A percentile compares a stretch with the other conserved stretches of the same genome.
Conservation (phyloP, 2,329 filamentous ascomycete species). For the Orbilia blumenaviensis region DNA sequence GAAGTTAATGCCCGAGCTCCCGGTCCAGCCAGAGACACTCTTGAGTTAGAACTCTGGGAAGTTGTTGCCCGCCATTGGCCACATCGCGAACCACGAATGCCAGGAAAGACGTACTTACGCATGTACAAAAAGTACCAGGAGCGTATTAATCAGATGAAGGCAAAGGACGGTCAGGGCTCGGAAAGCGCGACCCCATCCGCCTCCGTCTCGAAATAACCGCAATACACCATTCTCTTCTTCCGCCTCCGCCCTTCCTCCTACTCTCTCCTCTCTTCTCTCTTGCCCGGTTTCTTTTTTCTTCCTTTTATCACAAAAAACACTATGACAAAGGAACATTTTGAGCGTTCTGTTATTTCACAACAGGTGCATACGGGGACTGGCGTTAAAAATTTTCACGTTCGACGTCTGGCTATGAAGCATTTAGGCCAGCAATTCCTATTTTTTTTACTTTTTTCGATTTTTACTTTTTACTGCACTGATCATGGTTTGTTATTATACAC, state of each 20-base stretch:
- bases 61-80: slow-evolving; percentile 47
- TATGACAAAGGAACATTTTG: slow-evolving; percentile 3
- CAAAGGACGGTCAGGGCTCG: slow-evolving; percentile 34
- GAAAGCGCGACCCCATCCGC: slow-evolving; percentile 12
- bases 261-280: not conserved
- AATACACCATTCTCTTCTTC: not conserved
- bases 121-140: slow-evolving; percentile 48
- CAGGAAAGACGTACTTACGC: slow-evolving; percentile 22
- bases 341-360: slow-evolving; percentile 27
- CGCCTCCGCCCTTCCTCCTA: not conserved
- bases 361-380: slow-evolving; percentile 48
- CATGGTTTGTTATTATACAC: slow-evolving; percentile 45
- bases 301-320: slow-evolving; percentile 2
- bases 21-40: slow-evolving; percentile 3
- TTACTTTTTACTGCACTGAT: slow-evolving; percentile 17
- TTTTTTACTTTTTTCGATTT: slow-evolving; percentile 18
- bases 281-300: not conserved
- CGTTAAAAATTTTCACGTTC: slow-evolving; percentile 18
- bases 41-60: slow-evolving; percentile 52
- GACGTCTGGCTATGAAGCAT: not conserved
- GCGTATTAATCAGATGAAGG: slow-evolving; percentile 38
- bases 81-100: slow-evolving; percentile 37
- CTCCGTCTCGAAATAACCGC: slow-evolving; percentile 1
- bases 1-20: slow-evolving; percentile 16
- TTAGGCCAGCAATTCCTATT: not conserved